These are phyloP conservation scores for Alternaria sp. DNA, from an alignment of 2,329 filamentous ascomycete species.

Conservation along the genomic window DNA sequence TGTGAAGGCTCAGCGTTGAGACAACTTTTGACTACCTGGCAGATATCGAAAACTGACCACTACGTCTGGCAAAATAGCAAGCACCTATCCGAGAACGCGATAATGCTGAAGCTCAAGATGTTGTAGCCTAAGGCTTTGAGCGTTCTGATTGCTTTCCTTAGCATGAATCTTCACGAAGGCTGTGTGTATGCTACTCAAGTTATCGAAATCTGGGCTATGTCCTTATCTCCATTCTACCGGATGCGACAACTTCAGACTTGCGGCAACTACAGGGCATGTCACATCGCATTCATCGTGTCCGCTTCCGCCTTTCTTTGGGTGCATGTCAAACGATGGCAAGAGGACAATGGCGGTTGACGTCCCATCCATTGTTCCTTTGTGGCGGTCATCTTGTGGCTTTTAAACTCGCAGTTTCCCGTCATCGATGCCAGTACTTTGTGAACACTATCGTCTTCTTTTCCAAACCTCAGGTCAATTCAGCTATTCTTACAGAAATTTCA, in stretches of 20 bases:
- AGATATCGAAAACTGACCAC: not conserved
- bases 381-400: not conserved
- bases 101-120: not conserved
- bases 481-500: not conserved
- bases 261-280: not conserved
- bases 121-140: not conserved
- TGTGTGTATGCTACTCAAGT: not conserved
- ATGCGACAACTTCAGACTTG: not conserved
- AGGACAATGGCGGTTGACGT: not conserved
- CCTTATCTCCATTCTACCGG: not conserved
- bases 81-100: not conserved
- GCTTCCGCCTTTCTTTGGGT: not conserved
- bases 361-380: not conserved
- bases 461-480: not conserved
- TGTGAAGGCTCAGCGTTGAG: not conserved
- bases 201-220: not conserved
- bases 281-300: not conserved
- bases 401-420: not conserved
- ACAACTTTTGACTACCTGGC: not conserved
- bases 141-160: not conserved
- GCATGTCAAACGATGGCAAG: not conserved
- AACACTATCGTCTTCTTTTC: not conserved
- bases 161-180: not conserved
- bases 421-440: not conserved
- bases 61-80: not conserved